Conservation (phyloP, 83 land plant species). For the Picea abies region DNA sequence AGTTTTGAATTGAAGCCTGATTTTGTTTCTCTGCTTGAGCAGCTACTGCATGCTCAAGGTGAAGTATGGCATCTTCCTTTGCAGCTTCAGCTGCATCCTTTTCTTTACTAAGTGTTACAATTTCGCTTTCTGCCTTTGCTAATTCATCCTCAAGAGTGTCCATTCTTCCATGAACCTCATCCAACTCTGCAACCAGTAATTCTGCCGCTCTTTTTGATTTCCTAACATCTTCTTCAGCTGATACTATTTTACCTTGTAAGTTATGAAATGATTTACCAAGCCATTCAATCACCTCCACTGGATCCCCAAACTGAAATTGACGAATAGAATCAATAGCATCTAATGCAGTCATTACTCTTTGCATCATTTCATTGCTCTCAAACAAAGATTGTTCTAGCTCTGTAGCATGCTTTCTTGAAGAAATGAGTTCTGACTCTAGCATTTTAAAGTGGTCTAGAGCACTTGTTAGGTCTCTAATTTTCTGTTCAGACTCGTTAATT, state of each 20-base stretch:
- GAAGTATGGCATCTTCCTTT: conserved; percentile 44
- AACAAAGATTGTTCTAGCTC: conserved; percentile 37
- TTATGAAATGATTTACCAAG: conserved; percentile 31
- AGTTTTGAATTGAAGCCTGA: conserved; percentile 20
- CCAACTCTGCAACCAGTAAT: conserved; percentile 68
- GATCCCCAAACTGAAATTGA: conserved; percentile 30
- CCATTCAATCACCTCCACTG: conserved; percentile 51
- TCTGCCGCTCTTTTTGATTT: conserved; percentile 71
- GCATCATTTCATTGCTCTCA: conserved; percentile 31
- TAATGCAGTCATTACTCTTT: conserved; percentile 35
- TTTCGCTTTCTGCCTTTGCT: conserved; percentile 30
- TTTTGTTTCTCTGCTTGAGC: conserved; percentile 28
- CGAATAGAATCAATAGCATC: conserved; percentile 20
- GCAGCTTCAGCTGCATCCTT: conserved; percentile 51
- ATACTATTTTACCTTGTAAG: conserved; percentile 31
- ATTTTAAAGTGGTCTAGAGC: conserved; percentile 25
- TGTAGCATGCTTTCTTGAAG: conserved; percentile 29
- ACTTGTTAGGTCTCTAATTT: conserved; percentile 29
- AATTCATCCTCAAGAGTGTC: conserved; percentile 75
- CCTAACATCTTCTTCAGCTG: conserved; percentile 56
- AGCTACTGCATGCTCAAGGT: conserved; percentile 37
- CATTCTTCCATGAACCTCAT: conserved; percentile 80
- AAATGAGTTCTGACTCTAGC: conserved; percentile 49
- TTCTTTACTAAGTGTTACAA: conserved; percentile 35
- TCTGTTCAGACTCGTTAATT: conserved; percentile 34